These are phyloP conservation scores for Escovopsis weberi DNA, from an alignment of 2,329 filamentous ascomycete species.

Conservation along the genomic window DNA sequence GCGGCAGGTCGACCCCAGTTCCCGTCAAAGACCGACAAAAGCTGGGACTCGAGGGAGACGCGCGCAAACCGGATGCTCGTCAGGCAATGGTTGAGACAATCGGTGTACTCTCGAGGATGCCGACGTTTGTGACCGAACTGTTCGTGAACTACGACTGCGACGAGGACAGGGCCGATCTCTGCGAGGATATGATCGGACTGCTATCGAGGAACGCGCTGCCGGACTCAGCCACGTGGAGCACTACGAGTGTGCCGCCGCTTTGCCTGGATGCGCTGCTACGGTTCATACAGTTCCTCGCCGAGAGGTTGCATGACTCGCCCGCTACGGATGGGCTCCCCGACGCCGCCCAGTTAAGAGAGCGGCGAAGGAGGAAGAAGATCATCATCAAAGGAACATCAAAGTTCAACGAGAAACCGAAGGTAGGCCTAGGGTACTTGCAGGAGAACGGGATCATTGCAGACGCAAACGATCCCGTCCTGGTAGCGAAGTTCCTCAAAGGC, in stretches of 20 bases:
- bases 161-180: slow-evolving; percentile 77
- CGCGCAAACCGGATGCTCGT: slow-evolving; percentile 82
- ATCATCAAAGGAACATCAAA: slow-evolving; percentile 79
- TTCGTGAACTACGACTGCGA: slow-evolving; percentile 99
- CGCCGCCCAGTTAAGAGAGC: slow-evolving; percentile 47
- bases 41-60: slow-evolving; percentile 80
- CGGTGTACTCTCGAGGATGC: slow-evolving; percentile 80
- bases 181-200: slow-evolving; percentile 87
- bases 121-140: slow-evolving; percentile 85
- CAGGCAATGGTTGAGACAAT: slow-evolving; percentile 98
- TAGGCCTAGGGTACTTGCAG: slow-evolving; percentile 71
- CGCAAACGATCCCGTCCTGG: slow-evolving; percentile 55
- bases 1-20: slow-evolving; percentile 79
- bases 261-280: slow-evolving; percentile 85
- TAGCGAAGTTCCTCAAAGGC: slow-evolving; percentile 77
- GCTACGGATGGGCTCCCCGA: slow-evolving; percentile 51
- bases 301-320: slow-evolving; percentile 62
- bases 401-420: slow-evolving; percentile 92
- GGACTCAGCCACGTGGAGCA: slow-evolving; percentile 97
- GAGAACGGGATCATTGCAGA: slow-evolving; percentile 75
- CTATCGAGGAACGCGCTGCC: slow-evolving; percentile 89
- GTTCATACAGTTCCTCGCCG: slow-evolving; percentile 83
- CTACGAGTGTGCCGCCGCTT: slow-evolving; percentile 88
- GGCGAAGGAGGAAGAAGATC: slow-evolving; percentile 67
- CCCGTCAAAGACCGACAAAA: slow-evolving; percentile 85